Base-by-base conservation (phyloP, 2,329 filamentous ascomycete genomes). In the Venturia oleaginea region DNA sequence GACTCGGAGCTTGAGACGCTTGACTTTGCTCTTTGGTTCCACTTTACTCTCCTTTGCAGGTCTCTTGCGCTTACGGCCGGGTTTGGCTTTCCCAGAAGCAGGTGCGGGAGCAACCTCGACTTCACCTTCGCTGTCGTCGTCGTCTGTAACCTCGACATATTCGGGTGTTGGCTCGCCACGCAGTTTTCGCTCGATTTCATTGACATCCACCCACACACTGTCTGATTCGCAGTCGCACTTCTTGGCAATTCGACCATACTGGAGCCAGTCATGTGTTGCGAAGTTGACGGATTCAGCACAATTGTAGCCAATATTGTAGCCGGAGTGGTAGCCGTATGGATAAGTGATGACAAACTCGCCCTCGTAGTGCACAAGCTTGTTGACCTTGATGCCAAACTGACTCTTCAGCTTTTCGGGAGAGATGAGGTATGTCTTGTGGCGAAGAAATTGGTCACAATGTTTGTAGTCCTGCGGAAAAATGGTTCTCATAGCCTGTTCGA, bases 281-380 rank as follows among this genome's bases (percentile, higher is more conserved):
- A 99, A 99, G 74, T 99, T 99, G 78, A 99, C 94, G 8, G 94
- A 96, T 74, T 99, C 94, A 34, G 94, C 94, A 76, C 94, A 99
- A 74, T 99, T 99, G 79, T 99, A 99, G 19, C 95, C 94, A 43
- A 99, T 80, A 70, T 99, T 99, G 76, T 95, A 99, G 4, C 94
- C 94, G 5, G 94, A 99, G 73, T 99, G 94, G 74, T 99, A 99
- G 27, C 94, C 94, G 71, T 97, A 99, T 0, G 94, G 94, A 73
- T 96, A 99, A 0, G 94, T 99, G 68, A 99, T 96, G 67, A 99
- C 92, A 68, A 99, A 99, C 72, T 99, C 94, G 66, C 94, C 93
- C 67, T 96, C 94, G 70, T 96, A 92, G 61, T 96, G 95, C 15
- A 97, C 90, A 67, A 95, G 84, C 72, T 91, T 93, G 80, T 99